Percentiles rank a stretch among this genome's conserved stretches.
These are phyloP conservation scores for Dentipellis fragilis DNA, from an alignment of 768 basidiomycete species.

Conservation along the genomic window DNA sequence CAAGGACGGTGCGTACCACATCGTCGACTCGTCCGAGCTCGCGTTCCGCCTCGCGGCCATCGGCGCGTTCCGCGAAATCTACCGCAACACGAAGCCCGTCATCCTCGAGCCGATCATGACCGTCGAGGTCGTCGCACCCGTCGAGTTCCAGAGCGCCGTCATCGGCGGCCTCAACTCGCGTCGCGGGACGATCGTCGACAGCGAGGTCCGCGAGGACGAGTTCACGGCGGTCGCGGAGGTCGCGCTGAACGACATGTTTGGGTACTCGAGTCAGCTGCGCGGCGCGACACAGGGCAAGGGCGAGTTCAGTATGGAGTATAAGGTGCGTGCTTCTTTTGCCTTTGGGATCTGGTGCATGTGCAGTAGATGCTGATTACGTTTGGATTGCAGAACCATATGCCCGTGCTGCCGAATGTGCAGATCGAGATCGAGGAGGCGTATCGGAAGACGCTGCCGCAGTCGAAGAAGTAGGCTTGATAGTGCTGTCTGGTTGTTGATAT, in stretches of 20 bases:
- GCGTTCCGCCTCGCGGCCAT: constrained; percentile 89
- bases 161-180: constrained; percentile 91
- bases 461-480: constrained; percentile 49
- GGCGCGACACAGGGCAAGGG: constrained; percentile 97
- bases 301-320: constrained; percentile 74
- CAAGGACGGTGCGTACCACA: constrained; percentile 86
- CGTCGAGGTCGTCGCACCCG: constrained; percentile 92
- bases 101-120: constrained; percentile 98
- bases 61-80: constrained; percentile 89
- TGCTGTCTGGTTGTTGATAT: no score
- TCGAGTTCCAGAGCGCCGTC: constrained; percentile 93
- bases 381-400: constrained; percentile 53
- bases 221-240: constrained; percentile 90
- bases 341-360: not conserved
- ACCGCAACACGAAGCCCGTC: constrained; percentile 62
- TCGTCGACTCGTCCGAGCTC: constrained; percentile 92
- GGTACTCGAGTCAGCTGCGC: constrained; percentile 86
- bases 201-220: constrained; percentile 94
- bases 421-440: constrained; percentile 83
- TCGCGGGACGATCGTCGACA: constrained; percentile 89
- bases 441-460: constrained; percentile 60
- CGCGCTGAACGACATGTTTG: constrained; percentile 96
- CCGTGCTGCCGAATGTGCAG: constrained; percentile 81
- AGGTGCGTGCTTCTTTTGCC: constrained; percentile 33
- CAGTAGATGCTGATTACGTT: not conserved